Evolutionary conservation across 116 monocot genomes (phyloP), one percentile per base, ranked within the genome.

Genomic region (Dioscorea cayenensis): DNA sequence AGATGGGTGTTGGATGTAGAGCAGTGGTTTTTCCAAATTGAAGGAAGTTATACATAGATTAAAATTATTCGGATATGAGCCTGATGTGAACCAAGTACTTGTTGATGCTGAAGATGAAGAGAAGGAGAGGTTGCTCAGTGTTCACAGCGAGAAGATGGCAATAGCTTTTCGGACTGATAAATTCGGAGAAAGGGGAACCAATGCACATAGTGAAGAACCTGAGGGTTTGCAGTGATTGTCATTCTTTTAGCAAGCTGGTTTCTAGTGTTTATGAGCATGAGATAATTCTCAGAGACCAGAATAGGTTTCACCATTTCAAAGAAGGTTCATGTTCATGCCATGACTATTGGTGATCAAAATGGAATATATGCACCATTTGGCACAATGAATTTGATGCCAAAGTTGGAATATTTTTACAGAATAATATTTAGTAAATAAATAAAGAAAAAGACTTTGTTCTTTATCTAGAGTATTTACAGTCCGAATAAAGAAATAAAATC

Each of bases 141-240:
- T 79, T 8, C 80, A 80, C 48, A 80, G 80, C 36, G 80, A 80
- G 66, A 80, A 80, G 75, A 64, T 71, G 75, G 80, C 80, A n/a
- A 60, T 80, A 49, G 80, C 61, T 0, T 0, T 80, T 74, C 35
- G 75, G 80, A 36, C 67, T 80, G 6, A 49, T 75, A 18, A 70
- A 50, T 36, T 21, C 59, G n/a, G 51, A 49, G 0, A 38, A 65
- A 20, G 64, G 75, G 22, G 49, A 58, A 36, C 29, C 75, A 5
- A 74, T 80, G 28, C 75, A 66, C 25, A 51, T 75, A 32, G 66
- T 71, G 80, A 80, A 80, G 66, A 80, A 80, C 66, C 43, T 75
- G 6, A 70, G 80, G 43, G 75, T 80, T 22, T 80, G 80, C 27
- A 27, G 71, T 62, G 80, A 80, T 48, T 80, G 80, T 50, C 79